Percentiles rank a stretch among this genome's conserved stretches.
Evolutionary conservation across 345 rosid genomes (phyloP).

Genomic region (Salix dunnii): DNA sequence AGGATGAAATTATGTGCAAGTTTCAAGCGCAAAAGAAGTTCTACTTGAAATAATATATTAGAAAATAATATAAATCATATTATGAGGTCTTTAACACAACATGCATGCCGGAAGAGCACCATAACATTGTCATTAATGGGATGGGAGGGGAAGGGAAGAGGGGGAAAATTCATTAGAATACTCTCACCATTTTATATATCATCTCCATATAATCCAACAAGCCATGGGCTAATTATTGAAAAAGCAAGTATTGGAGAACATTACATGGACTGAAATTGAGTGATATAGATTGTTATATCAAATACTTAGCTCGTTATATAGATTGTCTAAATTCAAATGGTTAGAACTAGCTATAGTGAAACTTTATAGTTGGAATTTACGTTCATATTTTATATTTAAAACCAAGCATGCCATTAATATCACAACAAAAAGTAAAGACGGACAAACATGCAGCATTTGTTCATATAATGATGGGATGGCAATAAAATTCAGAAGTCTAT

Average conservation of each 20-base stretch:
- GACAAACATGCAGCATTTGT: background rate
- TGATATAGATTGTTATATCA: too few species aligned
- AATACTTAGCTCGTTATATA: background rate
- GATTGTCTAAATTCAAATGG: background rate
- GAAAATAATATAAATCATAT: too few species aligned
- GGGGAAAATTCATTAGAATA: background rate
- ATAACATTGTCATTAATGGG: background rate
- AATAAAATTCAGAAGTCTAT: background rate
- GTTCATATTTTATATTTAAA: too few species aligned
- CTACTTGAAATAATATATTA: too few species aligned
- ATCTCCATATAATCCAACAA: too few species aligned
- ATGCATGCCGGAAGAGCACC: too few species aligned
- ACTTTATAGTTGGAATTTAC: slow-evolving; percentile 7
- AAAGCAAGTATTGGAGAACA: background rate
- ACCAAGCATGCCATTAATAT: too few species aligned
- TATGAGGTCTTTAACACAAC: too few species aligned
- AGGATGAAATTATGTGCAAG: too few species aligned
- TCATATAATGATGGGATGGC: slow-evolving; percentile 12
- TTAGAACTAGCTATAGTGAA: background rate
- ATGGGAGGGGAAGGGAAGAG: background rate
- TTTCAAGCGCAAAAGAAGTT: too few species aligned
- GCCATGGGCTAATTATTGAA: too few species aligned
- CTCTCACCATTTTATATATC: background rate
- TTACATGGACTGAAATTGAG: too few species aligned
- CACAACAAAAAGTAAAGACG: background rate